Evolutionary conservation across 139 green algal genomes (phyloP).

Genomic region (Nannochloris sp.): DNA sequence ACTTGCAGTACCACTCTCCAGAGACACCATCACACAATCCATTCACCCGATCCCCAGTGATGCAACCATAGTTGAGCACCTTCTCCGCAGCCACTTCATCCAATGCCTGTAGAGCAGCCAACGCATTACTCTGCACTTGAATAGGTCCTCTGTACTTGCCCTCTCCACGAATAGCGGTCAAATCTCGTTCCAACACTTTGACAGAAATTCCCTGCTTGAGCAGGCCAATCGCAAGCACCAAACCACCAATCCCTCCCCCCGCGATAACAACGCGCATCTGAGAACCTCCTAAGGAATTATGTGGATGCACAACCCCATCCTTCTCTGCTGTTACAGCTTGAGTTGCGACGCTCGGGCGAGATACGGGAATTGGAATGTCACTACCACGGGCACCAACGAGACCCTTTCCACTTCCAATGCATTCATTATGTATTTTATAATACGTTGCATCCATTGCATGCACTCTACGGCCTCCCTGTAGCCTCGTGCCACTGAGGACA

Average conservation of each 20-base stretch:
- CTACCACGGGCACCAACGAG: no score
- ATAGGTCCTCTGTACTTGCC: constrained; percentile 93
- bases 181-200: constrained; percentile 77
- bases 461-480: no score
- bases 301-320: not conserved
- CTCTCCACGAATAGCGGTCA: constrained; percentile 86
- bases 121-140: constrained; percentile 83
- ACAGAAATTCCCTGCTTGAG: constrained; percentile 76
- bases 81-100: constrained; percentile 55
- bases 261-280: constrained; percentile 56
- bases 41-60: constrained; percentile 86
- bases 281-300: not conserved
- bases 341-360: no score
- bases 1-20: constrained; percentile 96
- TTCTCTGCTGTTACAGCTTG: no score
- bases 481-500: no score
- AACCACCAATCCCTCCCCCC: constrained; percentile 77
- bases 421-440: no score
- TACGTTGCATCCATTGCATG: no score
- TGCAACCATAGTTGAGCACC: constrained; percentile 61
- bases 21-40: constrained; percentile 79
- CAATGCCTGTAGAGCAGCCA: constrained; percentile 78
- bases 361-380: no score
- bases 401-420: no score
- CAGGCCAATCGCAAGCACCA: constrained; percentile 75